These are phyloP conservation scores for Stachybotrys chlorohalonatus DNA, from an alignment of 2,329 filamentous ascomycete species.

Conservation along the genomic window DNA sequence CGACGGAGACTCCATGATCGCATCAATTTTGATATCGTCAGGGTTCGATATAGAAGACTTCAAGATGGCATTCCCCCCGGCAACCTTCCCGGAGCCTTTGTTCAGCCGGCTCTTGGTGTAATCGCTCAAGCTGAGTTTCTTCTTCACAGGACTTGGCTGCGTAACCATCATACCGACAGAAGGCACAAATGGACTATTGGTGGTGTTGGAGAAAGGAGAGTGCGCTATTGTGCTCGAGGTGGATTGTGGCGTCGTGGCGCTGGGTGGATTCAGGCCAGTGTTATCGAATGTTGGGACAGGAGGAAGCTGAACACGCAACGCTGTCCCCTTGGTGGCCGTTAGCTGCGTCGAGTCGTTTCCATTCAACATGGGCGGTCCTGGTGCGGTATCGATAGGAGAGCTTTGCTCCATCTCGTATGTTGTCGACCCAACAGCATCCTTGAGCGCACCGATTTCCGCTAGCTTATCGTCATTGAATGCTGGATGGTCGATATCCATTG, in stretches of 20 bases:
- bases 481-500: constrained; percentile 30
- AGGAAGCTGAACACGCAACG: constrained; percentile 47
- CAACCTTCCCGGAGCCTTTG: constrained; percentile 36
- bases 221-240: constrained; percentile 32
- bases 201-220: constrained; percentile 35
- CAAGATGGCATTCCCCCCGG: constrained; percentile 15
- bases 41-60: constrained; percentile 25
- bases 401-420: no score
- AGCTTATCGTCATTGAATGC: constrained; percentile 8
- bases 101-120: constrained; percentile 52
- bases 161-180: constrained; percentile 33
- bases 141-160: constrained; percentile 53
- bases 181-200: constrained; percentile 33
- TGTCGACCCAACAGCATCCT: not conserved
- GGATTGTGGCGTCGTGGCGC: constrained; percentile 37
- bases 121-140: constrained; percentile 59
- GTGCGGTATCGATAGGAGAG: no score
- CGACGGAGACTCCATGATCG: constrained; percentile 19
- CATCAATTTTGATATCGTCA: constrained; percentile 26
- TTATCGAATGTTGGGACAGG: constrained; percentile 42
- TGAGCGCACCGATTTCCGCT: not conserved
- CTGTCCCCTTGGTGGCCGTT: constrained; percentile 25
- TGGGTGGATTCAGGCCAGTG: constrained; percentile 21
- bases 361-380: not conserved
- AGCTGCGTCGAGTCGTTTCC: not conserved